These are phyloP conservation scores for Ceratobasidium sp. DNA, from an alignment of 1,284 basidiomycete genomes.

Conservation along the genomic window DNA sequence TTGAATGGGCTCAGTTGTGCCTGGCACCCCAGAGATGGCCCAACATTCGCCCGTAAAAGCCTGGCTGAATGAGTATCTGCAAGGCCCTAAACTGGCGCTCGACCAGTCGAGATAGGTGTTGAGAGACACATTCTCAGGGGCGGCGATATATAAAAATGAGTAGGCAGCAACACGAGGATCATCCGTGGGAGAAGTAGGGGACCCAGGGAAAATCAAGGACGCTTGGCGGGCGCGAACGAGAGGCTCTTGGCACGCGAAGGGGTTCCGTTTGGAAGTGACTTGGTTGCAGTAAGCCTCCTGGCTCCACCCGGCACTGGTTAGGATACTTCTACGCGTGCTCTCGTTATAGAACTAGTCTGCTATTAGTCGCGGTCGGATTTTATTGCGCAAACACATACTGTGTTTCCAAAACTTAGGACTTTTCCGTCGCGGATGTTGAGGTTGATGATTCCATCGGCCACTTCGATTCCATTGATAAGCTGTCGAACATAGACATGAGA, in stretches of 20 bases:
- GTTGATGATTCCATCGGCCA: conserved; percentile 89
- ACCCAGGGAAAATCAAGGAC: background rate
- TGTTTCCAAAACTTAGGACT: conserved; percentile 81
- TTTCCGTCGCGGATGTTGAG: conserved; percentile 79
- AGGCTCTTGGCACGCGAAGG: conserved; percentile 46
- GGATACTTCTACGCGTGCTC: conserved; percentile 39
- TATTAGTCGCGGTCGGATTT: background rate
- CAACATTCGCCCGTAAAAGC: conserved; percentile 52
- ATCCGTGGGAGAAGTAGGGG: conserved; percentile 45
- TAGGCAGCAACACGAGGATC: conserved; percentile 67
- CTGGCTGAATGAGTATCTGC: conserved; percentile 58
- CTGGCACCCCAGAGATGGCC: conserved; percentile 48
- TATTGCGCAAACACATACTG: conserved; percentile 58
- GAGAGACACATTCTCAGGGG: conserved; percentile 60
- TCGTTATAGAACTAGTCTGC: conserved; percentile 68
- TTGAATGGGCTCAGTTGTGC: conserved; percentile 13
- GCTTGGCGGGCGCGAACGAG: conserved; percentile 61
- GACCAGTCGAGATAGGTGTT: conserved; percentile 60
- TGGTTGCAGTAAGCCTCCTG: background rate
- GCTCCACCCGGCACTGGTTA: background rate
- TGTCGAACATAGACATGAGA: conserved; percentile 86
- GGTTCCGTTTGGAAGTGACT: conserved; percentile 19
- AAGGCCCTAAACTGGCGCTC: conserved; percentile 56
- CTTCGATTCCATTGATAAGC: conserved; percentile 80
- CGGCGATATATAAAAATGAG: conserved; percentile 77